Evolutionary conservation across 495 filamentous ascomycete species (phyloP), one percentile per base, ranked within the genome.

Genomic region (Opeltia flavorubescens): DNA sequence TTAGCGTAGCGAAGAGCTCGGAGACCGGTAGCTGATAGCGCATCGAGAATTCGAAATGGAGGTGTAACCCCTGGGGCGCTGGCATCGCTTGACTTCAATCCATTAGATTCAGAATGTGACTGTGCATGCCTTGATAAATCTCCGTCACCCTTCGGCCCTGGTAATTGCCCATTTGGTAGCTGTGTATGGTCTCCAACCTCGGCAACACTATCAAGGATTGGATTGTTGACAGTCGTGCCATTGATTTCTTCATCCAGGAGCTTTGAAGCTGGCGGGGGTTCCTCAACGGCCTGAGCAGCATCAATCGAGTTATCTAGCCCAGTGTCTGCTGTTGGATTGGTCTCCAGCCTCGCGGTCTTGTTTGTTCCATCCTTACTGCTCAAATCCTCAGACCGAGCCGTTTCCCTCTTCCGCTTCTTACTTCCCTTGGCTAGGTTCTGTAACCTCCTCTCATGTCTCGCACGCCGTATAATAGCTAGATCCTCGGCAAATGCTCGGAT

Each of bases 11-110:
- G 84, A 28, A 98, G 65, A 18, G 91, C 91, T 46, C 91, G 83
- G 13, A 98, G 74, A 12, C 93, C 91, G 20, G 89, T 94, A 12
- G 91, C 91, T 9, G 93, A 96, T 23, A 98, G 74, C 3, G 91
- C 91, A 63, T 98, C 91, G 15, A 98, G 79, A 33, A 98, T 89
- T 3, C 75, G 81, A 54, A 95, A 91, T 30, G 55, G 48, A 12
- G 50, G 38, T 36, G 23, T 38, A 25, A 12, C 15, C 40, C 23
- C 24, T 4, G 54, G 41, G 4, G 52, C 36, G 15, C 7, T 1
- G 12, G 40, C 41, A 24, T 47, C 42, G n/a, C n/a, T 21, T 41
- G 38, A 17, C 13, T 21, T 23, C 4, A 3, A 18, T 25, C 38
- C 5, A 13, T 31, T 6, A 13, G 29, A 13, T 6, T 31, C 29